phyloP scores from a whole-genome alignment of 164 flowering plant genomes.

The Warburgia ugandensis region DNA sequence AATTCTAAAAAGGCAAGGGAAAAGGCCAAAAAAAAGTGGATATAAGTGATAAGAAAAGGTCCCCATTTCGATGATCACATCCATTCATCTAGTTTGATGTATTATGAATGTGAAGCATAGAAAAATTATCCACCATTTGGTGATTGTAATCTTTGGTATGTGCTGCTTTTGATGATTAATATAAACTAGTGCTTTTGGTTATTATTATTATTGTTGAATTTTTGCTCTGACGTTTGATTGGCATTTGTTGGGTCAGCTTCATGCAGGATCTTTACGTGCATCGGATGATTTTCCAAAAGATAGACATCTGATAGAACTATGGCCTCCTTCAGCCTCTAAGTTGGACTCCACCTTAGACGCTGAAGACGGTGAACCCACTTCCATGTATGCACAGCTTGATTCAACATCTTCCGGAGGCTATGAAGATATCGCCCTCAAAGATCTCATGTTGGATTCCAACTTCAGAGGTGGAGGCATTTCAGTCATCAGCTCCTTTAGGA shows the following conservation, averaged over 20 bases:
- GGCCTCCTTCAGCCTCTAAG: neutral
- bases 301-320: conserved; percentile 9
- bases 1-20: no score
- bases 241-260: conserved; percentile 4
- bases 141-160: neutral
- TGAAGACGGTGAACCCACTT: neutral
- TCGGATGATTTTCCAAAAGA: conserved; percentile 11
- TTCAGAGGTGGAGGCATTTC: conserved; percentile 68
- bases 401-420: conserved; percentile 20
- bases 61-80: no score
- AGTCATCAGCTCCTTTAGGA: conserved; percentile 59
- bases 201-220: neutral
- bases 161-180: no score
- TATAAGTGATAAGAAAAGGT: no score
- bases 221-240: neutral
- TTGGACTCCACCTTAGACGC: neutral
- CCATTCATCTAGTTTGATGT: no score
- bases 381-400: no score
- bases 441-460: conserved; percentile 61
- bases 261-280: conserved; percentile 13
- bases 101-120: neutral
- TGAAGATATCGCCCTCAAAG: conserved; percentile 60
- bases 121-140: neutral
- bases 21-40: no score
- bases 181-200: neutral